A percentile compares a stretch with the other conserved stretches of the same genome.
Evolutionary conservation across 495 filamentous ascomycete genomes (phyloP).

Genomic region (Penicillium taxi): DNA sequence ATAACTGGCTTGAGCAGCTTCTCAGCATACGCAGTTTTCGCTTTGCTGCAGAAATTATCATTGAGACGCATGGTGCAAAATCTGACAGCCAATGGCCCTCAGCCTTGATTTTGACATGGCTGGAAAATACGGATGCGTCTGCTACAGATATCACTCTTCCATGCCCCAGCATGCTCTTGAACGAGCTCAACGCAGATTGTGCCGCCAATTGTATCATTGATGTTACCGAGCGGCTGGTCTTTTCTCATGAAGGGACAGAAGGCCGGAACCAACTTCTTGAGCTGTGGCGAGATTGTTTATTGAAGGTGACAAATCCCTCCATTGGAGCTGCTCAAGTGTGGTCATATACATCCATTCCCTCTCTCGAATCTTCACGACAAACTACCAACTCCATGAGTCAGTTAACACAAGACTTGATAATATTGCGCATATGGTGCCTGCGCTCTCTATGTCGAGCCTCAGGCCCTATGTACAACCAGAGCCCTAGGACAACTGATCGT

Average conservation of each 20-base stretch:
- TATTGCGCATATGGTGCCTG: conserved; percentile 34
- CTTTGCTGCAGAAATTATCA: conserved; percentile 28
- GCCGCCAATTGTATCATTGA: conserved; percentile 23
- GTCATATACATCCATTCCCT: conserved; percentile 17
- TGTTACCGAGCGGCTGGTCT: conserved; percentile 26
- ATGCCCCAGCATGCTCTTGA: conserved; percentile 15
- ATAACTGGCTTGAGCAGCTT: conserved; percentile 29
- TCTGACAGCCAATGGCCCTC: conserved; percentile 18
- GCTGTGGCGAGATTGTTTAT: conserved; percentile 28
- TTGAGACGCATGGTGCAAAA: conserved; percentile 18
- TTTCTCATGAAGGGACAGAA: conserved; percentile 9
- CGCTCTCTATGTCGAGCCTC: conserved; percentile 21
- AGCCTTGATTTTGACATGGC: conserved; percentile 22
- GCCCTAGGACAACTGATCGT: conserved; percentile 14
- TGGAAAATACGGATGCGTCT: conserved; percentile 11
- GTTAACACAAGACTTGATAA: conserved; percentile 19
- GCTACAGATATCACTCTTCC: conserved; percentile 3
- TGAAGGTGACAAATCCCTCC: conserved; percentile 12
- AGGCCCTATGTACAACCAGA: conserved; percentile 17
- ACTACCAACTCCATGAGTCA: not conserved
- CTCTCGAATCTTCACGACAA: not conserved
- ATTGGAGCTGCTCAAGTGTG: conserved; percentile 23
- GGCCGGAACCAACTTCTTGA: conserved; percentile 15
- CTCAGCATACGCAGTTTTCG: conserved; percentile 10
- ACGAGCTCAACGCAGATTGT: conserved; percentile 16